phyloP scores from a whole-genome alignment of 257 asterid species.

The Solanum chmielewskii region DNA sequence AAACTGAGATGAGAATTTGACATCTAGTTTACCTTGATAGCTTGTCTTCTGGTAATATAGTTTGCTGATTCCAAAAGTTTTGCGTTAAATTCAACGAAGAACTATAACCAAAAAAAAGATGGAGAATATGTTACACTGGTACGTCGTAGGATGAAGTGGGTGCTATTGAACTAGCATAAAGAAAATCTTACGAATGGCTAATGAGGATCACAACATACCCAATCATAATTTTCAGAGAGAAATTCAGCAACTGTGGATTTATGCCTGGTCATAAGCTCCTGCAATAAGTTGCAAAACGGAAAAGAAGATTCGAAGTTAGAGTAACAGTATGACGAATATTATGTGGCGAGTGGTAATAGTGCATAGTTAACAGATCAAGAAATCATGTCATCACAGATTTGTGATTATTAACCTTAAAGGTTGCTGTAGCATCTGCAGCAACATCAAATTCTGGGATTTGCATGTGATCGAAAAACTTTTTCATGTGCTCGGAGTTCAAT shows the following conservation, averaged over 20 bases:
- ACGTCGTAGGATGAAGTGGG: background rate
- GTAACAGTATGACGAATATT: background rate
- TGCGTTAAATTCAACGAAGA: conserved; percentile 74
- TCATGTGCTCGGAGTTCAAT: conserved; percentile 51
- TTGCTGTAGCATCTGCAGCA: conserved; percentile 91
- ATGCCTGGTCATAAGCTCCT: conserved; percentile 91
- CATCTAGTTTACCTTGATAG: conserved; percentile 51
- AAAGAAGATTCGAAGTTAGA: background rate
- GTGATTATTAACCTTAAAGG: conserved; percentile 55
- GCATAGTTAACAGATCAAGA: background rate
- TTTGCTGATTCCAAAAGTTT: conserved; percentile 76
- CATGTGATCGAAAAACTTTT: conserved; percentile 59
- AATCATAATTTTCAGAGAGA: conserved; percentile 46
- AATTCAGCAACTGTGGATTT: conserved; percentile 81
- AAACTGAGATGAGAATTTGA: background rate
- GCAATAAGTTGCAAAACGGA: conserved; percentile 13
- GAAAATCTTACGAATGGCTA: background rate
- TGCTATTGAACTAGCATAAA: background rate
- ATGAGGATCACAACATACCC: conserved; percentile 38
- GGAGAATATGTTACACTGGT: background rate
- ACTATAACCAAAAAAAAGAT: conserved; percentile 26
- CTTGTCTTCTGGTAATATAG: conserved; percentile 81
- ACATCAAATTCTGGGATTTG: conserved; percentile 84
- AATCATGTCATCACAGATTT: background rate
- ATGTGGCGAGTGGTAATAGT: background rate